Base-by-base conservation (phyloP, 768 basidiomycete species). In the Leccinum olivaceopallidum region DNA sequence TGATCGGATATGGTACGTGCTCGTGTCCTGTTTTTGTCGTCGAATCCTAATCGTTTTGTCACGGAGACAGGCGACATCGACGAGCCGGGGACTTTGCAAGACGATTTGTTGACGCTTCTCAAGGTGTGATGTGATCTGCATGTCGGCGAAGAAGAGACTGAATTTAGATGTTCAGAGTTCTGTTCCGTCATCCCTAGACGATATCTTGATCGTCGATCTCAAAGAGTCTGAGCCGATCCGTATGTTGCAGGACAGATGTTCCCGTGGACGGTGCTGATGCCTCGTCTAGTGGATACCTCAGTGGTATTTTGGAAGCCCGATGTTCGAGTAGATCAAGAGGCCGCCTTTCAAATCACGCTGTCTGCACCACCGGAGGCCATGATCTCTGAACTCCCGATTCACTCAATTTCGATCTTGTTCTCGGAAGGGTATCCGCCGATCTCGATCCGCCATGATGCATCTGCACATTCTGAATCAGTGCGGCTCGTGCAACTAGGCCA, bases 1-100 rank as follows among this genome's bases (percentile, higher is more conserved):
- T 95, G 85, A 76, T 96, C 58, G 85, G 85, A 10, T 85, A 90
- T 66, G 89, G 94, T 91, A 55, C 60, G 80, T 70, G 24, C 4
- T 2, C 50, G 22, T 6, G 12, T 32, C 32, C 12, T 16, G 30
- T 51, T 37, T 30, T 55, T 20, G 8, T 39, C 8, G 8, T 57
- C 22, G 10, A 3, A 16, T 32, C 13, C 37, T 55, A 13, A 62
- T 62, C 14, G 53, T 37, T 12, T 50, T 13, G 30, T 44, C 59
- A 36, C 7, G 53, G 82, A 79, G 64, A 58, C 67, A 54, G 71
- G 68, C 12, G 76, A 82, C 28, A 63, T 73, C 2, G 84, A 85
- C 16, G 84, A 85, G 42, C 34, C 12, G 0, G 34, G 34, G 4
- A 34, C 34, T 34, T 34, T 34, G 34, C 34, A 34, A 34, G 34